These are phyloP conservation scores for Babesia bovis DNA, from an alignment of 169 alveolate genomes.

Conservation along the genomic window DNA sequence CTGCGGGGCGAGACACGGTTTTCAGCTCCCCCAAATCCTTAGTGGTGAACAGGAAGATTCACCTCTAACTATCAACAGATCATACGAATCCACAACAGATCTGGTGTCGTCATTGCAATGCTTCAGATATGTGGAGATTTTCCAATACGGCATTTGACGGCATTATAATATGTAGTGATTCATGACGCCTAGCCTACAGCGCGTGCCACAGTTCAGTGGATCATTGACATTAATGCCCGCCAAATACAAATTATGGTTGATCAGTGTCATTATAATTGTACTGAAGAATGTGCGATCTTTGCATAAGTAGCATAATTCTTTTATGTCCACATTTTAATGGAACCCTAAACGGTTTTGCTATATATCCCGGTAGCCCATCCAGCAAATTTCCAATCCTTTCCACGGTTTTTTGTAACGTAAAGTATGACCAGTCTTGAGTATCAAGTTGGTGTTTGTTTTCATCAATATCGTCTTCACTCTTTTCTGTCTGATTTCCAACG, in stretches of 20 bases:
- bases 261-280: background rate
- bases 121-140: too few relatives aligned
- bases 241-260: too few relatives aligned
- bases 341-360: constrained; percentile 42
- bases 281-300: constrained; percentile 32
- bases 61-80: background rate
- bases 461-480: constrained; percentile 2
- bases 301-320: constrained; percentile 30
- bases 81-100: background rate
- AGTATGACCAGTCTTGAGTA: constrained; percentile 23
- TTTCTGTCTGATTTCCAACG: background rate
- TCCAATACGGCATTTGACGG: too few relatives aligned
- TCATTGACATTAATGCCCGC: too few relatives aligned
- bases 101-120: background rate
- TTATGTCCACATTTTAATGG: constrained; percentile 42
- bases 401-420: constrained; percentile 1
- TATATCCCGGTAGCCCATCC: constrained; percentile 13
- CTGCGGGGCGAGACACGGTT: constrained; percentile 48
- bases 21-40: background rate
- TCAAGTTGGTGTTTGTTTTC: background rate
- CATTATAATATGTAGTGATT: too few relatives aligned
- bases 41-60: background rate
- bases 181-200: too few relatives aligned
- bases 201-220: too few relatives aligned
- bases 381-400: constrained; percentile 12